Evolutionary conservation across 139 green algal species (phyloP), one percentile per base, ranked within the genome.

Genomic region (Medakamo hakoo): DNA sequence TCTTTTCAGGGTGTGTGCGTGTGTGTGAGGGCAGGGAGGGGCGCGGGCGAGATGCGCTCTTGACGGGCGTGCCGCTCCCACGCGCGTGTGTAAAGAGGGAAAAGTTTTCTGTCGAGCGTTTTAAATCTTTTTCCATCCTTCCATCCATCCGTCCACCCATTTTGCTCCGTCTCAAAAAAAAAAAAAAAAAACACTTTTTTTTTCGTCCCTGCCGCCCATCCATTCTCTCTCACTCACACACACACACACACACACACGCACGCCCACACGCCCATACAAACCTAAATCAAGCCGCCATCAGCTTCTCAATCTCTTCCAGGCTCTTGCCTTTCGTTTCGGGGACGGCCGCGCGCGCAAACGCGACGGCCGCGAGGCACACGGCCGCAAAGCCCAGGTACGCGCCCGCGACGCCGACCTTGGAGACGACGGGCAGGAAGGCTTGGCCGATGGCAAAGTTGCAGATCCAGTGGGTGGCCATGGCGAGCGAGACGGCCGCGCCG

Each of bases 401-500:
- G 0, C 52, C 30, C 18, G 73, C 49, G 19, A 89, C 71, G 2
- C 86, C 87, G 29, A 88, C 75, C 3, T 30, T 27, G 26, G 67
- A 55, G 16, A 90, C 72, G 3, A 77, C 68, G 23, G 66, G 62
- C 27, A 94, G 73, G 73, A 95, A 95, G 4, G 77, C 63, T 73
- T 95, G 87, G 19, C 87, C 87, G 48, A 95, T 80, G 26, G 64
- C 63, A 67, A 94, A 92, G 72, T 94, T 94, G 75, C 73, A 86
- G 4, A 94, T 66, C 86, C 84, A 92, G 67, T 92, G 84, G 4
- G 68, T 67, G 3, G 66, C 71, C 73, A 91, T 80, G 18, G 76
- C 76, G 28, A 81, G 25, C 0, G 80, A 78, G 58, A 89, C 68
- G 0, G 73, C 83, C 4, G 30, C 55, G 27, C 76, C 87, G 69